These are phyloP conservation scores for Detonula confervacea DNA, from an alignment of 352 stramenopile genomes.

Conservation along the genomic window DNA sequence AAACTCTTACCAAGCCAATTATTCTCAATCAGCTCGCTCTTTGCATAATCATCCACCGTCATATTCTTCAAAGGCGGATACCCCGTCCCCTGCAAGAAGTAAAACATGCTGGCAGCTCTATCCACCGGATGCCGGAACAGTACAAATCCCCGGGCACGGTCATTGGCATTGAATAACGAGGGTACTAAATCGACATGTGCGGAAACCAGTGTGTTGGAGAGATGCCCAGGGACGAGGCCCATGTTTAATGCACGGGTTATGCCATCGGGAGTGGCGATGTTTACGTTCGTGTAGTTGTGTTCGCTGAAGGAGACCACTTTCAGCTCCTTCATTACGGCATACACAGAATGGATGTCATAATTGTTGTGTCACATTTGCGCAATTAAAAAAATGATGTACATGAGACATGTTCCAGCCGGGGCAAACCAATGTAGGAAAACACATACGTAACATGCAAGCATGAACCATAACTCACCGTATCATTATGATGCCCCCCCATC, in stretches of 20 bases:
- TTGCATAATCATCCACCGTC: slow-evolving; percentile 67
- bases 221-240: slow-evolving; percentile 42
- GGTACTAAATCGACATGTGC: slow-evolving; percentile 41
- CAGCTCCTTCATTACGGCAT: slow-evolving; percentile 29
- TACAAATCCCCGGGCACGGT: slow-evolving; percentile 41
- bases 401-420: too few species aligned
- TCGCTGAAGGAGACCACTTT: slow-evolving; percentile 45
- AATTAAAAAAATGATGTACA: neutral
- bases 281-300: slow-evolving; percentile 65
- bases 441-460: neutral
- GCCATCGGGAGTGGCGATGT: slow-evolving; percentile 46
- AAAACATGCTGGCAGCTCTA: slow-evolving; percentile 53
- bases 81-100: slow-evolving; percentile 52
- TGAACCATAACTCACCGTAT: slow-evolving; percentile 28
- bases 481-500: slow-evolving; percentile 34
- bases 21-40: slow-evolving; percentile 54
- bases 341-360: too few species aligned
- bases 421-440: too few species aligned
- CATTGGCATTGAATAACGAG: slow-evolving; percentile 47
- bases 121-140: slow-evolving; percentile 56
- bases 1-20: slow-evolving; percentile 60
- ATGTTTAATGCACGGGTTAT: slow-evolving; percentile 43
- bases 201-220: slow-evolving; percentile 52
- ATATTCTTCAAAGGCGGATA: slow-evolving; percentile 50
- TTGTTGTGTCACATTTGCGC: too few species aligned